phyloP scores from a whole-genome alignment of 2,329 filamentous ascomycete genomes.

The Xylogone sp. region DNA sequence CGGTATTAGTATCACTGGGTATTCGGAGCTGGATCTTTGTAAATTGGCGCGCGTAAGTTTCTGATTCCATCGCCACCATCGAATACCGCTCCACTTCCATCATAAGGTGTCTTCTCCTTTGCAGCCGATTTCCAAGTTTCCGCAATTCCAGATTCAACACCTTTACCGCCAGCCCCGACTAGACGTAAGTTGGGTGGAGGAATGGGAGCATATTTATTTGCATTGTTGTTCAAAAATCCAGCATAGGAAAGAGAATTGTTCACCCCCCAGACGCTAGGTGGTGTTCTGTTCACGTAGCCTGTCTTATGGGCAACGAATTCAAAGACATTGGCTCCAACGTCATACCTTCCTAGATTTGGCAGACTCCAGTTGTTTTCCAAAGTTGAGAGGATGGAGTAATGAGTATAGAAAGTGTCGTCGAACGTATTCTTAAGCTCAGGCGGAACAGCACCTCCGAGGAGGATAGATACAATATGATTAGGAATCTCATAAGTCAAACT shows the following conservation, averaged over 20 bases:
- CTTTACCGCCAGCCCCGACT: conserved; percentile 38
- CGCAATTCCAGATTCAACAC: conserved; percentile 31
- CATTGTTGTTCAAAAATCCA: conserved; percentile 35
- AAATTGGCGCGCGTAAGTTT: conserved; percentile 33
- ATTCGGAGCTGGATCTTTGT: conserved; percentile 28
- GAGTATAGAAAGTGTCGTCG: conserved; percentile 46
- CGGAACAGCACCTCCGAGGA: conserved; percentile 52
- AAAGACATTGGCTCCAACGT: conserved; percentile 35
- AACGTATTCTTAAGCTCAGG: conserved; percentile 41
- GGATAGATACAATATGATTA: conserved; percentile 50
- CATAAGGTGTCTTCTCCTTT: conserved; percentile 36
- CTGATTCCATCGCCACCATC: conserved; percentile 33
- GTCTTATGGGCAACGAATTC: conserved; percentile 24
- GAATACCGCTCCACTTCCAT: conserved; percentile 39
- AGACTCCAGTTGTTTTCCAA: conserved; percentile 40
- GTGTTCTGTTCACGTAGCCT: conserved; percentile 22
- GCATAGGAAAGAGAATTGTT: conserved; percentile 43
- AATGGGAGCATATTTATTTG: conserved; percentile 25
- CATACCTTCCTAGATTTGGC: conserved; percentile 39
- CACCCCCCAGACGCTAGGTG: conserved; percentile 30
- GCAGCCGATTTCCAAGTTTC: conserved; percentile 27
- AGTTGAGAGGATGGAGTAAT: conserved; percentile 40
- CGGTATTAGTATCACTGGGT: conserved; percentile 8
- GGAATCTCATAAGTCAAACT: conserved; percentile 46
- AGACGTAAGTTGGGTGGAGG: conserved; percentile 41